Evolutionary conservation across 768 basidiomycete genomes (phyloP).

Genomic region (Cyclocybe aegerita): DNA sequence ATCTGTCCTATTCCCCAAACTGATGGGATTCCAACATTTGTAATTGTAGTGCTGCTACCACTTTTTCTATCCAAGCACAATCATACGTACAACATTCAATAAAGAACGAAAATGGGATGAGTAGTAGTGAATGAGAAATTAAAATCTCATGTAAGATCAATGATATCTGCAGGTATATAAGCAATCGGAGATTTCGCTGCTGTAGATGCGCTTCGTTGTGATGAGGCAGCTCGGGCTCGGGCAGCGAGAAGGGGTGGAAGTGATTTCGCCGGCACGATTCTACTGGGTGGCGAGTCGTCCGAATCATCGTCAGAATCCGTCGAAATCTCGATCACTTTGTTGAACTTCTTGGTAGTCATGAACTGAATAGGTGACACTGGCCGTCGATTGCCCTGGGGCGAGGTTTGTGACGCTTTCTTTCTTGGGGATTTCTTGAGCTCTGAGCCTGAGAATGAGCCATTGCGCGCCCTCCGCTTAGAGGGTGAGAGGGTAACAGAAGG

Average conservation of each 20-base stretch:
- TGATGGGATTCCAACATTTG: neutral
- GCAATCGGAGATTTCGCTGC: neutral
- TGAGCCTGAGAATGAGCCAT: neutral
- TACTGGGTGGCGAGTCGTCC: neutral
- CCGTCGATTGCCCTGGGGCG: slow-evolving; percentile 7
- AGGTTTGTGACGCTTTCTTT: slow-evolving; percentile 10
- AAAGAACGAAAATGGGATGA: neutral
- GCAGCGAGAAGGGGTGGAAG: slow-evolving; percentile 17
- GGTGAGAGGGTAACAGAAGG: slow-evolving; percentile 2
- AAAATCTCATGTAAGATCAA: slow-evolving; percentile 20
- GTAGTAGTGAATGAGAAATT: neutral
- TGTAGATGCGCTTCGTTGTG: neutral
- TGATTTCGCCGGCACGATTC: neutral
- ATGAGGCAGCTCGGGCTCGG: slow-evolving; percentile 5
- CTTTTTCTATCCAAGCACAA: neutral
- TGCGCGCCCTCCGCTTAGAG: slow-evolving; percentile 10
- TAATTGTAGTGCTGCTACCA: slow-evolving; percentile 4
- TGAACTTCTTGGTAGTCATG: neutral
- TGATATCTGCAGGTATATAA: slow-evolving; percentile 14
- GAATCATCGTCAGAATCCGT: slow-evolving; percentile 19
- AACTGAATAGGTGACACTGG: slow-evolving; percentile 3
- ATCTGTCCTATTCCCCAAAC: slow-evolving; percentile 7
- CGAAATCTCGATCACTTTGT: slow-evolving; percentile 15
- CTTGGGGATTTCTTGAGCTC: slow-evolving; percentile 21
- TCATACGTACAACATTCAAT: neutral